Percentiles rank a stretch among this genome's conserved stretches.
These are phyloP conservation scores for Lactifluus piperatus DNA, from an alignment of 768 basidiomycete genomes.

Conservation along the genomic window DNA sequence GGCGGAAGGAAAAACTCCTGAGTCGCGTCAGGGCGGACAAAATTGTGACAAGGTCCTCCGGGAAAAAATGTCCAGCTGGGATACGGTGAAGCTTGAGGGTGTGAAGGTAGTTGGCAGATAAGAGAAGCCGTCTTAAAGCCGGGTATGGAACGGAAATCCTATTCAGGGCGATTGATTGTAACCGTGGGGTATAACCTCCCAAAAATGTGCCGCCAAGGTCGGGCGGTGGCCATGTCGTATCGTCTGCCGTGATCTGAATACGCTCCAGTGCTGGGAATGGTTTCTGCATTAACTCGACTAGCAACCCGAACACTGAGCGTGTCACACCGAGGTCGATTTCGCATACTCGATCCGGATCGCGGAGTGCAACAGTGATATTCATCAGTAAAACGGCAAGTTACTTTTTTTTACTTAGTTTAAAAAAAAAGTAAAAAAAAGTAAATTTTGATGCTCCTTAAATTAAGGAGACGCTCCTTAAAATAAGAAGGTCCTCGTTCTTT, in stretches of 20 bases:
- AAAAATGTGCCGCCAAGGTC: neutral
- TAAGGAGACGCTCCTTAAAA: too few relatives aligned
- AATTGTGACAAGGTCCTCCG: neutral
- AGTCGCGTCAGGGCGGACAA: neutral
- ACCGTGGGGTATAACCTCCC: neutral
- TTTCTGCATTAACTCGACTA: too few relatives aligned
- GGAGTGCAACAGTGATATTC: too few relatives aligned
- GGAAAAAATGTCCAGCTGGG: neutral
- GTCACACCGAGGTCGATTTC: too few relatives aligned
- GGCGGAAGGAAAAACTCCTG: neutral
- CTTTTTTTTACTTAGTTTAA: too few relatives aligned
- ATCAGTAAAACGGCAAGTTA: too few relatives aligned
- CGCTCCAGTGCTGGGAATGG: neutral
- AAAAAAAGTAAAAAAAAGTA: too few relatives aligned
- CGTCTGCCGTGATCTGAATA: conserved; percentile 23
- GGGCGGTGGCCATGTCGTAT: conserved; percentile 30
- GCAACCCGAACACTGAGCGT: too few relatives aligned
- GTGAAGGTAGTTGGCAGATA: neutral
- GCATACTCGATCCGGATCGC: too few relatives aligned
- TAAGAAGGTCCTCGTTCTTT: too few relatives aligned
- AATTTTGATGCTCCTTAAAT: too few relatives aligned
- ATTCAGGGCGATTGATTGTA: neutral
- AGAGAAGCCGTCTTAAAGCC: neutral
- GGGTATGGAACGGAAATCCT: neutral
- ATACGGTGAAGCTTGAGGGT: neutral